Evolutionary conservation across 352 stramenopile genomes (phyloP).

Genomic region (Phytopythium sindhum): DNA sequence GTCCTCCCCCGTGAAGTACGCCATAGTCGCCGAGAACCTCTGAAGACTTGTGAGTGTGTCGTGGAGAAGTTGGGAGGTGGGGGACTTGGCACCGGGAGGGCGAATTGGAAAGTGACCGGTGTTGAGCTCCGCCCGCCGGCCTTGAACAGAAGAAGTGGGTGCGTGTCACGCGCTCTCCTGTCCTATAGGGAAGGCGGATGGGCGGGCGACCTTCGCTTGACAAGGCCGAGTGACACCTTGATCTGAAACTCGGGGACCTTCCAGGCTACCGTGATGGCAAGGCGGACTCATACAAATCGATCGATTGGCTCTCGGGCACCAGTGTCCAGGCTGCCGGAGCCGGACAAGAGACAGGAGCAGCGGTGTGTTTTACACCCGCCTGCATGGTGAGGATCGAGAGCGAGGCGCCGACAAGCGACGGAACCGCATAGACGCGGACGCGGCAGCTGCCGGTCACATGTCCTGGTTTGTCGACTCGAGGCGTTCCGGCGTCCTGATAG

Average conservation of each 20-base stretch:
- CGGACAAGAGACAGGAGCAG: not conserved
- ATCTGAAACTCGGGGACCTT: not conserved
- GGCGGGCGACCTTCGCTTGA: not conserved
- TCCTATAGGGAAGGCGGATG: not conserved
- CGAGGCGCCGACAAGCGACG: not conserved
- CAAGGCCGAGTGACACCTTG: not conserved
- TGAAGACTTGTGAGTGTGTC: too few relatives aligned
- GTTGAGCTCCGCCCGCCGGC: not conserved
- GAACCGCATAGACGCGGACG: constrained; percentile 3
- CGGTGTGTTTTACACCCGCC: not conserved
- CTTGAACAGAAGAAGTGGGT: not conserved
- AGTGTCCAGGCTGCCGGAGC: not conserved
- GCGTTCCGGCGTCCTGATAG: constrained; percentile 11
- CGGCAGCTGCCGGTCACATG: not conserved
- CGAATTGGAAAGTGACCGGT: constrained; percentile 7
- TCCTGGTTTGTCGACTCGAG: constrained; percentile 8
- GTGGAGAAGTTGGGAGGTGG: not conserved
- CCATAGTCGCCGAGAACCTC: constrained; percentile 27
- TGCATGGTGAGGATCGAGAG: too few relatives aligned
- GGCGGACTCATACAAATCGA: not conserved
- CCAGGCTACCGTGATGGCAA: not conserved
- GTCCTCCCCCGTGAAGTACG: constrained; percentile 59
- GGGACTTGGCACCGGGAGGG: not conserved
- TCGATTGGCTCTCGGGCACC: not conserved
- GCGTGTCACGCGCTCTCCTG: not conserved